Evolutionary conservation across 2,329 filamentous ascomycete species (phyloP).

Genomic region (Colletotrichum orchidophilum): DNA sequence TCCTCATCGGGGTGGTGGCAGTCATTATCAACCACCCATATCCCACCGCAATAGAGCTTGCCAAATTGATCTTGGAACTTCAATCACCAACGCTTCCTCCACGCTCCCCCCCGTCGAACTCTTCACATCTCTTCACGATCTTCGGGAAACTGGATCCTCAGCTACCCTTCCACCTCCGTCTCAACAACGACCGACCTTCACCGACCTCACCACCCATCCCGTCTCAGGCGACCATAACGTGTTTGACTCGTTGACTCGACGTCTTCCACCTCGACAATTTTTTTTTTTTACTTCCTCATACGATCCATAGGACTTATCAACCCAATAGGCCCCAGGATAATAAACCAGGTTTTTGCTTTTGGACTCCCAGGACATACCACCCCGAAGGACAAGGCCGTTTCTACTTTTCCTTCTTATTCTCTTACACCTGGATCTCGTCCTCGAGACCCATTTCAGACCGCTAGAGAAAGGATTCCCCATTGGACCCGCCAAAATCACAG

Average conservation of each 20-base stretch:
- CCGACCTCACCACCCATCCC: constrained; percentile 13
- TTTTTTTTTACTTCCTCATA: not conserved
- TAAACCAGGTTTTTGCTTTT: constrained; percentile 30
- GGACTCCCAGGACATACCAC: constrained; percentile 23
- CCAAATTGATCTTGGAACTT: not conserved
- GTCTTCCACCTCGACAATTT: constrained; percentile 44
- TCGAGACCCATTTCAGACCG: constrained; percentile 36
- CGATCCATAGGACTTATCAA: constrained; percentile 36
- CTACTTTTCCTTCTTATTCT: constrained; percentile 37
- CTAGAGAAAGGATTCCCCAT: constrained; percentile 29
- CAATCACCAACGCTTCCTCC: constrained; percentile 40
- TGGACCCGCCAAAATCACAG: constrained; percentile 46
- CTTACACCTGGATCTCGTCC: constrained; percentile 31
- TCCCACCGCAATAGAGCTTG: constrained; percentile 30
- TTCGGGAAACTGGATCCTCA: constrained; percentile 25
- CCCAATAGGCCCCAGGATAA: constrained; percentile 32
- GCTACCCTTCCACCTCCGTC: constrained; percentile 19
- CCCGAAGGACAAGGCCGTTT: constrained; percentile 33
- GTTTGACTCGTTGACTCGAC: constrained; percentile 62
- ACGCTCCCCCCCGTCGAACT: constrained; percentile 48
- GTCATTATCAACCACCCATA: constrained; percentile 36
- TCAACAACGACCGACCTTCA: constrained; percentile 14
- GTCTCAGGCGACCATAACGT: constrained; percentile 11
- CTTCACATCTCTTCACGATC: constrained; percentile 36
- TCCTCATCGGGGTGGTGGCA: constrained; percentile 29